Evolutionary conservation across 2,329 filamentous ascomycete genomes (phyloP).

Genomic region (Trichophyton equinum): DNA sequence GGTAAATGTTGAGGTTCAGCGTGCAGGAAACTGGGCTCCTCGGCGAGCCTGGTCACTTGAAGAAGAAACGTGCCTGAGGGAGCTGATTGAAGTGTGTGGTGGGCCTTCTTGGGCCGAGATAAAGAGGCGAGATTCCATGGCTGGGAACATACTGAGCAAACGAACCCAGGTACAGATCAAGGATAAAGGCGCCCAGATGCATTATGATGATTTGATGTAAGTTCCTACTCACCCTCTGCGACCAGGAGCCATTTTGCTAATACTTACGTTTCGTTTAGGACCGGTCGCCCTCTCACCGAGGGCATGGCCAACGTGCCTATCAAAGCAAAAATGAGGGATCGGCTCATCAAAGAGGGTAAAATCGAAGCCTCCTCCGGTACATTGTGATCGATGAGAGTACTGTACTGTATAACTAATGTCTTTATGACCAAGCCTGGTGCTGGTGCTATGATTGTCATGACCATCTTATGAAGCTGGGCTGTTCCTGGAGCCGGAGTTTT

Average conservation of each 20-base stretch:
- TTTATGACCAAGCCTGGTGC: neutral
- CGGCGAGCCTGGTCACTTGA: neutral
- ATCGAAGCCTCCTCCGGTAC: neutral
- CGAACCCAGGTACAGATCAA: neutral
- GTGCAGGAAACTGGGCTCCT: neutral
- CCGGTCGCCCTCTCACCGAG: neutral
- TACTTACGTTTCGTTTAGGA: neutral
- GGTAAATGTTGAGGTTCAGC: neutral
- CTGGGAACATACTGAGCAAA: neutral
- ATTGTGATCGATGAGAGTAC: neutral
- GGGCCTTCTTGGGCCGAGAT: neutral
- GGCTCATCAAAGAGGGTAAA: neutral
- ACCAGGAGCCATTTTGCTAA: neutral
- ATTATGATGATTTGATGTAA: slow-evolving; percentile 2
- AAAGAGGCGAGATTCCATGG: neutral
- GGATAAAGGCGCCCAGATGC: neutral
- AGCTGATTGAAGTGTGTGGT: neutral
- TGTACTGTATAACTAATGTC: neutral
- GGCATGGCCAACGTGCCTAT: neutral
- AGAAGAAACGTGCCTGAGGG: neutral
- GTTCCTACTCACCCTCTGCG: neutral
- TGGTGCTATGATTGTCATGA: neutral
- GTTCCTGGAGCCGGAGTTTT: neutral
- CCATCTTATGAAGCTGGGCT: neutral
- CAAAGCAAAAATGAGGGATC: neutral